These are phyloP conservation scores for Staphylotrichum longicolle DNA, from an alignment of 495 filamentous ascomycete genomes.

Conservation along the genomic window DNA sequence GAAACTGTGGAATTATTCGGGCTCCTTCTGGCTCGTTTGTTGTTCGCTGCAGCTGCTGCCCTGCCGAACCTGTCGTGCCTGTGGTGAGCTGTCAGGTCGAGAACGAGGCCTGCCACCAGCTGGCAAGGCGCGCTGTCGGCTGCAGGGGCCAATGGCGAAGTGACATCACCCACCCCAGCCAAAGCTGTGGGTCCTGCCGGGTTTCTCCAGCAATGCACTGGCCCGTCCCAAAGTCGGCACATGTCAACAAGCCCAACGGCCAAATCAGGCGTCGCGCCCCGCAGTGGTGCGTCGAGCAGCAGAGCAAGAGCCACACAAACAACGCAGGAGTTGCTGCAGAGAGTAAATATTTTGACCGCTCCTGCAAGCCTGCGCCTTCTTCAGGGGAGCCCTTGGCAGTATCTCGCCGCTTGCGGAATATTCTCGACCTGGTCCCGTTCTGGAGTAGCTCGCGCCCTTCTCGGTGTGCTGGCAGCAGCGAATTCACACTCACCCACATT, in stretches of 20 bases:
- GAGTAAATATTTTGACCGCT: not conserved
- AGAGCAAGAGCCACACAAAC: slow-evolving; percentile 4
- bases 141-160: slow-evolving; percentile 4
- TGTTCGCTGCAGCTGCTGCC: too few species aligned
- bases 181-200: not conserved
- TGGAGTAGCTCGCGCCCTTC: too few species aligned
- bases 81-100: slow-evolving; percentile 7
- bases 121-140: slow-evolving; percentile 9
- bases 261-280: slow-evolving; percentile 15
- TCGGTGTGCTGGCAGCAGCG: too few species aligned
- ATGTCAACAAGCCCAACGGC: slow-evolving; percentile 22
- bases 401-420: too few species aligned
- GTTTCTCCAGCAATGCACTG: slow-evolving; percentile 26
- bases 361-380: not conserved
- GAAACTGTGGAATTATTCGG: slow-evolving; percentile 2
- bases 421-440: too few species aligned
- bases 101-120: not conserved
- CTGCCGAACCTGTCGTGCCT: not conserved
- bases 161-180: slow-evolving; percentile 19
- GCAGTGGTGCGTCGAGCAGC: slow-evolving; percentile 7
- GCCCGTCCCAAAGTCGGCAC: slow-evolving; percentile 11
- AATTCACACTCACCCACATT: not conserved
- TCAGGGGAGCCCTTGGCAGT: not conserved
- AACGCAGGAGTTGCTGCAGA: not conserved
- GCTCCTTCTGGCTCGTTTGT: too few species aligned